A percentile compares a stretch with the other conserved stretches of the same genome.
Evolutionary conservation across 2,329 filamentous ascomycete genomes (phyloP).

Genomic region (Aureobasidium vineae): DNA sequence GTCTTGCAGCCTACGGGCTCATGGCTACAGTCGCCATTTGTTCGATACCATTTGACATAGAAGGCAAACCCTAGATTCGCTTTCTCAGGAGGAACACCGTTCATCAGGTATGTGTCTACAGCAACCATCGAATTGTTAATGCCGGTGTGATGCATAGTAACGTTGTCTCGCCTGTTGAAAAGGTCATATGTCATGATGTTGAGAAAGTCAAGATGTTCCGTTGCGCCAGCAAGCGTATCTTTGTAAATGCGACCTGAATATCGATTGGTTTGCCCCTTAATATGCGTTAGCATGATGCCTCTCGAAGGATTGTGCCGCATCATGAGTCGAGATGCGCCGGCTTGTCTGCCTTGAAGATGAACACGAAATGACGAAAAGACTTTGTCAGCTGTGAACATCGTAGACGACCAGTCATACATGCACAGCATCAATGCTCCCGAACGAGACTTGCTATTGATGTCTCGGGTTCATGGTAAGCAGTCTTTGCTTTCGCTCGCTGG

Average conservation of each 20-base stretch:
- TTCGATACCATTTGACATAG: conserved; percentile 67
- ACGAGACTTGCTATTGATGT: not conserved
- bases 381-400: not conserved
- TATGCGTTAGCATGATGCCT: not conserved
- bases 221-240: conserved; percentile 58
- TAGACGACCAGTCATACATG: not conserved
- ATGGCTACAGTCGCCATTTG: conserved; percentile 48
- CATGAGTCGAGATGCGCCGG: not conserved
- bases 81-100: conserved; percentile 56
- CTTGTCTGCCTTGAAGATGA: not conserved
- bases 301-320: not conserved
- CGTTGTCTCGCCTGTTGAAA: conserved; percentile 65
- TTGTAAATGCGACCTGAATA: conserved; percentile 64
- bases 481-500: not conserved
- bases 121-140: conserved; percentile 55
- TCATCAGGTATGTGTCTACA: conserved; percentile 58
- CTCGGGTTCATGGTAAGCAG: not conserved
- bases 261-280: conserved; percentile 54
- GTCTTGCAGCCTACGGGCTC: conserved; percentile 60
- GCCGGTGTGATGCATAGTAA: conserved; percentile 65
- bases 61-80: conserved; percentile 67
- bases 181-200: conserved; percentile 73
- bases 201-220: conserved; percentile 61
- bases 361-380: not conserved
- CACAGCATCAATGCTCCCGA: not conserved